Conservation (phyloP, 2,329 filamentous ascomycete species). For the Chaetomium sp. region DNA sequence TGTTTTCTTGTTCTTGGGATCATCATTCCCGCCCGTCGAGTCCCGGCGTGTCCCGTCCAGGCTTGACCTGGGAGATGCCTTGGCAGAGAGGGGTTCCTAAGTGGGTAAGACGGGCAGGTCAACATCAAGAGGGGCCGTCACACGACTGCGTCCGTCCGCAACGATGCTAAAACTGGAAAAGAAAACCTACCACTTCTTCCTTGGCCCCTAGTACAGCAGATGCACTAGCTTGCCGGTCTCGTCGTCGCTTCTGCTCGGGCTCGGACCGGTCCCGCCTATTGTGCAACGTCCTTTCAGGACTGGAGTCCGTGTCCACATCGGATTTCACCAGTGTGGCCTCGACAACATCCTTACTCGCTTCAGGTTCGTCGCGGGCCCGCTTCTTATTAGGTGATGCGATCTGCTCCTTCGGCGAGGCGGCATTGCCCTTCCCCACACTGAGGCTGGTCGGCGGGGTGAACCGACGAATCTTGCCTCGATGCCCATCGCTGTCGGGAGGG, state of each 20-base stretch:
- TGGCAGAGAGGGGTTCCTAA: conserved; percentile 19
- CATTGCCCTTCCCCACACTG: conserved; percentile 31
- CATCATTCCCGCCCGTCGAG: conserved; percentile 14
- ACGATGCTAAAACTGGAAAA: neutral
- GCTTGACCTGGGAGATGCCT: conserved; percentile 18
- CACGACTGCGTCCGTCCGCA: neutral
- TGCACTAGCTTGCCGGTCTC: conserved; percentile 40
- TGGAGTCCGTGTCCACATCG: conserved; percentile 21
- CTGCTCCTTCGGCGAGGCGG: conserved; percentile 38
- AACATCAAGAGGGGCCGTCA: neutral
- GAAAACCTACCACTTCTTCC: conserved; percentile 18
- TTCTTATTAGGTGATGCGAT: conserved; percentile 61
- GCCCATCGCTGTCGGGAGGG: conserved; percentile 26
- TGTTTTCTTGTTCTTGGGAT: conserved; percentile 33
- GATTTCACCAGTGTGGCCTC: conserved; percentile 36
- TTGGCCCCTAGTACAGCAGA: conserved; percentile 15
- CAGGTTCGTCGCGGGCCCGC: conserved; percentile 53
- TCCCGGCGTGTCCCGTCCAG: conserved; percentile 20
- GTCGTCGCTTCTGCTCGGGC: conserved; percentile 59
- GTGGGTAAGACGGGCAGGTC: conserved; percentile 10
- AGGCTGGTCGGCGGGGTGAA: conserved; percentile 33
- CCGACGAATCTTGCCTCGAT: conserved; percentile 22
- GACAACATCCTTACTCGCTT: conserved; percentile 36
- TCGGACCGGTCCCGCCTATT: conserved; percentile 48
- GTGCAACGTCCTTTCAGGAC: conserved; percentile 27